These are phyloP conservation scores for Samsoniella hepiali DNA, from an alignment of 2,329 filamentous ascomycete genomes.

Conservation along the genomic window DNA sequence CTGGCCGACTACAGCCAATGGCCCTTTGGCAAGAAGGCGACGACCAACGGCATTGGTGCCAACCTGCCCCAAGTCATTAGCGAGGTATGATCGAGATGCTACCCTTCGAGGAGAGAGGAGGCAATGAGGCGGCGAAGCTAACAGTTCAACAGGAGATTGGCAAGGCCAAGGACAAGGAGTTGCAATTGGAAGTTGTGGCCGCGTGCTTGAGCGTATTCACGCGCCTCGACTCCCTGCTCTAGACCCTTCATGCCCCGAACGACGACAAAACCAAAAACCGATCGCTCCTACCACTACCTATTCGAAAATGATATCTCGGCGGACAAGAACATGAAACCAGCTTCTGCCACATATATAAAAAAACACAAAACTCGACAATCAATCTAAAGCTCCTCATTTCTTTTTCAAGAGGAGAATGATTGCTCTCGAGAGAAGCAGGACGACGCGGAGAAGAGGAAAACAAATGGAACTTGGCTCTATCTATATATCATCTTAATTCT, in stretches of 20 bases:
- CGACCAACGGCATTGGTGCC: conserved; percentile 78
- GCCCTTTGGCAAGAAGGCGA: conserved; percentile 86
- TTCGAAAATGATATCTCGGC: background rate
- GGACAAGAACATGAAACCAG: background rate
- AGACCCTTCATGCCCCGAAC: conserved; percentile 29
- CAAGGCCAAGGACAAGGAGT: conserved; percentile 84
- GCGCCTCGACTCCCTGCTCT: conserved; percentile 91
- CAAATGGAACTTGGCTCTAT: conserved; percentile 8
- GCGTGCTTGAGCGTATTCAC: conserved; percentile 98
- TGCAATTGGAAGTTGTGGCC: conserved; percentile 95
- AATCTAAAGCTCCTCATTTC: background rate
- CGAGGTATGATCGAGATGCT: conserved; percentile 52
- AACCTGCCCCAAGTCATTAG: conserved; percentile 84
- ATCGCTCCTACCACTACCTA: background rate
- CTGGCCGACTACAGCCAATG: conserved; percentile 96
- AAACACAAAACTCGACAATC: background rate
- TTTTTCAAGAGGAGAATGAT: background rate
- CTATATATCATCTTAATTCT: conserved; percentile 17
- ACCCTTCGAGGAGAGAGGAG: background rate
- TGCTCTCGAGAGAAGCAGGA: conserved; percentile 1
- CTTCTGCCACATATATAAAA: background rate
- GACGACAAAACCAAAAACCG: conserved; percentile 7
- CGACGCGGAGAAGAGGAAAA: background rate
- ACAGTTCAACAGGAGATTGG: conserved; percentile 62
- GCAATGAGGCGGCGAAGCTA: conserved; percentile 17